Percentiles rank a stretch among this genome's conserved stretches.
These are phyloP conservation scores for Naumovozyma castellii DNA, from an alignment of 805 yeast species.

Conservation along the genomic window DNA sequence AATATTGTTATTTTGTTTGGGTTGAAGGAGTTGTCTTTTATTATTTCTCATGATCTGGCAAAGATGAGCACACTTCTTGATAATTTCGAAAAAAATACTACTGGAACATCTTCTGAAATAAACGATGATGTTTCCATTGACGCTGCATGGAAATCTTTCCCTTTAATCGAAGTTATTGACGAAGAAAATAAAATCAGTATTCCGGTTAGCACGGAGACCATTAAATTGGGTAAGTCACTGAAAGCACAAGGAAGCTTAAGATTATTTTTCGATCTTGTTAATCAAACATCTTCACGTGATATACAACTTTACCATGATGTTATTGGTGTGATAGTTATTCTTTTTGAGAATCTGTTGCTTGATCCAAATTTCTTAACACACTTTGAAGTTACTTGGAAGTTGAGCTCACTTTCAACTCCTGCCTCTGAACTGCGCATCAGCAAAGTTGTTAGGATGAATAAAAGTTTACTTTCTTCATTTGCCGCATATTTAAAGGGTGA, in stretches of 20 bases:
- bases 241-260: slow-evolving; percentile 84
- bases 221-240: slow-evolving; percentile 77
- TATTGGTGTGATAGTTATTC: slow-evolving; percentile 47
- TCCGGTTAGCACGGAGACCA: slow-evolving; percentile 70
- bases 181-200: slow-evolving; percentile 46
- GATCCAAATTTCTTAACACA: slow-evolving; percentile 52
- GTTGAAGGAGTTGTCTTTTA: slow-evolving; percentile 49
- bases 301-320: slow-evolving; percentile 49
- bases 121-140: slow-evolving; percentile 7
- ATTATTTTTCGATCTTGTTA: slow-evolving; percentile 67
- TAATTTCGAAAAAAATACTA: slow-evolving; percentile 12
- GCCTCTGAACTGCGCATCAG: slow-evolving; percentile 57
- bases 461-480: slow-evolving; percentile 76
- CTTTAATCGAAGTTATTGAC: slow-evolving; percentile 32
- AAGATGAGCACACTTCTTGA: slow-evolving; percentile 50
- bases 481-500: slow-evolving; percentile 88
- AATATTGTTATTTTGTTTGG: slow-evolving; percentile 60
- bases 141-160: slow-evolving; percentile 15
- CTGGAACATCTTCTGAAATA: slow-evolving; percentile 6
- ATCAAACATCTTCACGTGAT: slow-evolving; percentile 42
- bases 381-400: slow-evolving; percentile 46
- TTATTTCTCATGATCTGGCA: slow-evolving; percentile 52
- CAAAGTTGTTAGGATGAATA: slow-evolving; percentile 48
- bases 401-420: slow-evolving; percentile 47
- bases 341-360: slow-evolving; percentile 64